Evolutionary conservation across 305 asterid genomes (phyloP), one percentile per base, ranked within the genome.

Genomic region (Caryopteris hybrid): DNA sequence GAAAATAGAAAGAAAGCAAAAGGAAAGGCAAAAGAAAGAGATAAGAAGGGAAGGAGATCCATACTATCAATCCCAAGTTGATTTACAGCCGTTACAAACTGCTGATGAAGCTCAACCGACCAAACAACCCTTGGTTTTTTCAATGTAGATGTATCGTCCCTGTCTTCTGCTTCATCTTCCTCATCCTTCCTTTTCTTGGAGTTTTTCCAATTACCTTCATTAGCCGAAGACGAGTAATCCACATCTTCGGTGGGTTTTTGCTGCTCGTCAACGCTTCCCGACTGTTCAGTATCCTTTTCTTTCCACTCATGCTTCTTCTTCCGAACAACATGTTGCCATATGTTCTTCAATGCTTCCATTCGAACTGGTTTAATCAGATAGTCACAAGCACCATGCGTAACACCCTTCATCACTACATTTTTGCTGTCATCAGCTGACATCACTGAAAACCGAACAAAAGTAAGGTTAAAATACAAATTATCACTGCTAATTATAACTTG

Each of bases 321-420:
- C 8, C 97, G 88, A 73, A 88, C 88, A 45, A 93, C 95, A 8
- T 93, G 99, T 71, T 93, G 99, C 99, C 99, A 93, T 78, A 93
- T 88, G 79, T 91, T 91, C 85, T 86, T 88, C 78, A 93, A 68
- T 3, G 96, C 97, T 87, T 91, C 96, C 47, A 93, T 88, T 0
- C 97, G 81, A 18, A 93, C 94, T 0, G 99, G 99, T 73, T 93
- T 93, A 21, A 93, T 93, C 3, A 92, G 88, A 73, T 89, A 92
- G 74, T 92, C 98, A 47, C 91, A 88, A 0, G 96, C 98, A 4
- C 98, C 98, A 14, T 92, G 98, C 11, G 95, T 89, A 3, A 92
- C 86, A 3, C 98, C 98, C 79, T 87, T 89, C 98, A 92, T 84
- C 64, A 92, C 98, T 0, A 92, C 96, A 33, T 67, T 59, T 61